These are phyloP conservation scores for Fusarium longipes DNA, from an alignment of 2,329 filamentous ascomycete species.

Conservation along the genomic window DNA sequence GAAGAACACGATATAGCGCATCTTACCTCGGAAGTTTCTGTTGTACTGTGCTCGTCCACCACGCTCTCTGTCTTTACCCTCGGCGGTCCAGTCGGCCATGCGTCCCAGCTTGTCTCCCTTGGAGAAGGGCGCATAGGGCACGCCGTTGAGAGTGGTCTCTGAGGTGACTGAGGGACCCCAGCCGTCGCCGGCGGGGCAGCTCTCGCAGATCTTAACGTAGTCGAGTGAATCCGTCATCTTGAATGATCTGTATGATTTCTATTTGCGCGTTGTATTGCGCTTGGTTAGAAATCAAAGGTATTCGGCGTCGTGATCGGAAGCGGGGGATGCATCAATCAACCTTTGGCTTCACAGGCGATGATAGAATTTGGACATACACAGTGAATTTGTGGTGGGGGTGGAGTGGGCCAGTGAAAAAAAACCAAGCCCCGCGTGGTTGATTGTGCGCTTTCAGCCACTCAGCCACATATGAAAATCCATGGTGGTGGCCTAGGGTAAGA, in stretches of 20 bases:
- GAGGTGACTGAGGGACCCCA: conserved; percentile 88
- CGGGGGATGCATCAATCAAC: conserved; percentile 42
- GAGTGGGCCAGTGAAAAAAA: conserved; percentile 49
- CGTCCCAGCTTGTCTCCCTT: conserved; percentile 98
- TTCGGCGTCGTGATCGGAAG: conserved; percentile 32
- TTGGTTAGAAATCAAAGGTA: conserved; percentile 18
- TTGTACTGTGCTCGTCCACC: conserved; percentile 90
- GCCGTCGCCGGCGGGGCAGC: conserved; percentile 78
- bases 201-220: conserved; percentile 73
- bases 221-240: conserved; percentile 67
- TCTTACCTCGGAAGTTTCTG: conserved; percentile 87
- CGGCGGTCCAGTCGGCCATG: conserved; percentile 98
- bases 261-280: conserved; percentile 27
- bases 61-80: conserved; percentile 85
- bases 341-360: conserved; percentile 42
- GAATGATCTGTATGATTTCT: conserved; percentile 22
- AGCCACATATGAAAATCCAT: conserved; percentile 29
- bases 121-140: conserved; percentile 97
- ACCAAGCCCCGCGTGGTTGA: conserved; percentile 47
- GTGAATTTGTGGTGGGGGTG: conserved; percentile 59
- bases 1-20: background rate
- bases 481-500: conserved; percentile 17
- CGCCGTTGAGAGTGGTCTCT: conserved; percentile 91
- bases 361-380: conserved; percentile 51
- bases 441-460: conserved; percentile 43